Conservation (phyloP, 2,329 filamentous ascomycete genomes). For the Phoma sp. region DNA sequence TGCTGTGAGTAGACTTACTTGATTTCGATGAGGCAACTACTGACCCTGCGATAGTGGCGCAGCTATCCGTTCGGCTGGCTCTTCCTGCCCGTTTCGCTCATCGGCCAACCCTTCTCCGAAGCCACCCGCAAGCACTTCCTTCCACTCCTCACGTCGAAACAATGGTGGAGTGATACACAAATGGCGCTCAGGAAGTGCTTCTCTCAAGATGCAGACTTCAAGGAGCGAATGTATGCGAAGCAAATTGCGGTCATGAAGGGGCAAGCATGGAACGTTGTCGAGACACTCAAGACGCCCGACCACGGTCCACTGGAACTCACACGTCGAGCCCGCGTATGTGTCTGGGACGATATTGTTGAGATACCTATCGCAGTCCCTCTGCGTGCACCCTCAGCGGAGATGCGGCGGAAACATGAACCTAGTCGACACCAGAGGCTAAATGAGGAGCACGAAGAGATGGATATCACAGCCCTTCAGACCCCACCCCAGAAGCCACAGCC, state of each 20-base stretch:
- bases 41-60: constrained; percentile 62
- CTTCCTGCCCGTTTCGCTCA: constrained; percentile 93
- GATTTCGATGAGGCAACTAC: neutral
- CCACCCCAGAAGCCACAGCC: constrained; percentile 57
- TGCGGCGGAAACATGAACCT: constrained; percentile 69
- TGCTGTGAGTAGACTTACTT: constrained; percentile 62
- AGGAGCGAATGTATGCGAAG: constrained; percentile 98
- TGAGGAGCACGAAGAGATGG: constrained; percentile 81
- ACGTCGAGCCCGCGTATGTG: constrained; percentile 86
- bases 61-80: constrained; percentile 99
- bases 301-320: constrained; percentile 95
- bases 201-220: constrained; percentile 91
- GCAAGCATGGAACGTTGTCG: constrained; percentile 98
- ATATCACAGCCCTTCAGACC: constrained; percentile 76
- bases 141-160: constrained; percentile 90
- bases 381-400: constrained; percentile 83
- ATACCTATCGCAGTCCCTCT: constrained; percentile 93
- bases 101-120: constrained; percentile 94
- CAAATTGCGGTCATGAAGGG: constrained; percentile 99
- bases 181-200: constrained; percentile 86
- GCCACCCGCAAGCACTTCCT: constrained; percentile 94
- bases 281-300: constrained; percentile 90
- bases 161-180: constrained; percentile 97
- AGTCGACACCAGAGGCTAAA: constrained; percentile 30
- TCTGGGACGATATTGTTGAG: constrained; percentile 98